phyloP scores from a whole-genome alignment of 164 flowering plant genomes.

The Chloranthus sessilifolius region DNA sequence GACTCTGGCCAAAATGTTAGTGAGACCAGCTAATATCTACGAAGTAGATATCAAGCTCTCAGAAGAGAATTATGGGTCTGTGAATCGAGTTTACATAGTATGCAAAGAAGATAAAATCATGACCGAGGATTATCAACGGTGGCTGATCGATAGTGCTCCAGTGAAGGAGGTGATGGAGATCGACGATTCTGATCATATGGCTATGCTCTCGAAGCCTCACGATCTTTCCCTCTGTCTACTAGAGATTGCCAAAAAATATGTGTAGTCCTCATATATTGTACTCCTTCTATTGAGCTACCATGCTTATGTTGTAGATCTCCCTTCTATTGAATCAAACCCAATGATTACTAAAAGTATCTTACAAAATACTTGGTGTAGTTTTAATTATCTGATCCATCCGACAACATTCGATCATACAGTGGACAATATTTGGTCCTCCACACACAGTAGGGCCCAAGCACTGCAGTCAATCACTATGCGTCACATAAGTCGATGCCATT shows the following conservation, averaged over 20 bases:
- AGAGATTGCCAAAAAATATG: conserved; percentile 8
- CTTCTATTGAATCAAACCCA: too few species aligned
- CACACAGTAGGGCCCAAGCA: too few species aligned
- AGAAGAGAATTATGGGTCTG: conserved; percentile 17
- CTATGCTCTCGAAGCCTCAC: conserved; percentile 23
- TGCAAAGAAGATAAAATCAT: conserved; percentile 10
- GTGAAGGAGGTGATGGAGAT: conserved; percentile 12
- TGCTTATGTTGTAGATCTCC: too few species aligned
- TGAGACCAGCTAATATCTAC: conserved; percentile 6
- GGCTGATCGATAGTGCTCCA: conserved; percentile 20
- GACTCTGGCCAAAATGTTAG: conserved; percentile 9
- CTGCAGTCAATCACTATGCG: too few species aligned
- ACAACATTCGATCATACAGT: too few species aligned
- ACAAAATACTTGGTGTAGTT: too few species aligned
- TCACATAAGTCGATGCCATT: too few species aligned
- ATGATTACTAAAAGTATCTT: too few species aligned
- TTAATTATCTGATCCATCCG: too few species aligned
- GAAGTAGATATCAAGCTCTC: conserved; percentile 8
- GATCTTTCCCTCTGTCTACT: conserved; percentile 13
- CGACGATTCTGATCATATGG: conserved; percentile 23
- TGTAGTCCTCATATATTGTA: too few species aligned
- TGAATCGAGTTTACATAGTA: conserved; percentile 14
- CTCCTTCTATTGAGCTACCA: too few species aligned
- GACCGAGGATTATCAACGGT: conserved; percentile 7
- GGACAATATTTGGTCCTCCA: too few species aligned